Conservation (phyloP, 495 filamentous ascomycete genomes). For the Aspergillus asperescens region DNA sequence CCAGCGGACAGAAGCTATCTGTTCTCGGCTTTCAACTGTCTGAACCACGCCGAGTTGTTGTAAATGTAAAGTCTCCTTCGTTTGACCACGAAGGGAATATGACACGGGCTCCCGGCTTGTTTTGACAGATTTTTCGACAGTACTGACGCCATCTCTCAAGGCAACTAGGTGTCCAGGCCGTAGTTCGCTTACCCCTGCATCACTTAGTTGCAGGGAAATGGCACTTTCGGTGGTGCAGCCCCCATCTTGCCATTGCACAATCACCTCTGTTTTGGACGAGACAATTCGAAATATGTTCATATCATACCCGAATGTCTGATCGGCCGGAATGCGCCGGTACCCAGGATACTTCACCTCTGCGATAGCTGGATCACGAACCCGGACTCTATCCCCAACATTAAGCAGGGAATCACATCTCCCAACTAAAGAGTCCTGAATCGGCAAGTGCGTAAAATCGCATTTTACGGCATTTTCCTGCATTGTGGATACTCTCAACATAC, state of each 20-base stretch:
- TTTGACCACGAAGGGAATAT: neutral
- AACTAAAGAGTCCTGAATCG: slow-evolving; percentile 7
- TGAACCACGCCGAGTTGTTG: slow-evolving; percentile 56
- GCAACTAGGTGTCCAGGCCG: slow-evolving; percentile 57
- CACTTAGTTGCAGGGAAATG: slow-evolving; percentile 40
- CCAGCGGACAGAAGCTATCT: slow-evolving; percentile 54
- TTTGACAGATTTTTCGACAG: neutral
- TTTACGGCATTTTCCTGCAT: slow-evolving; percentile 18
- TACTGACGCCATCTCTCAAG: slow-evolving; percentile 36
- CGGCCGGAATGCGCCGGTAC: slow-evolving; percentile 40
- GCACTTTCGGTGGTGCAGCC: slow-evolving; percentile 41
- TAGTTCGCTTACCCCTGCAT: slow-evolving; percentile 45
- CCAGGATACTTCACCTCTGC: slow-evolving; percentile 46
- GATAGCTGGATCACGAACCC: slow-evolving; percentile 46
- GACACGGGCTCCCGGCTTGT: neutral
- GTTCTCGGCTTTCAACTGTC: slow-evolving; percentile 45
- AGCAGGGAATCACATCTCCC: slow-evolving; percentile 19
- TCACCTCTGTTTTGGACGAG: slow-evolving; percentile 40
- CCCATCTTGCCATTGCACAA: slow-evolving; percentile 57
- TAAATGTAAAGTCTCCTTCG: slow-evolving; percentile 1
- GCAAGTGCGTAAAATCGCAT: slow-evolving; percentile 24
- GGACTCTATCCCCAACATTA: slow-evolving; percentile 41
- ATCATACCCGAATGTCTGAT: slow-evolving; percentile 51
- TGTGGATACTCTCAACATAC: slow-evolving; percentile 18
- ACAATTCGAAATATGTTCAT: slow-evolving; percentile 51